Conservation (phyloP, 2,329 filamentous ascomycete genomes). For the Alternaria burnsii region DNA sequence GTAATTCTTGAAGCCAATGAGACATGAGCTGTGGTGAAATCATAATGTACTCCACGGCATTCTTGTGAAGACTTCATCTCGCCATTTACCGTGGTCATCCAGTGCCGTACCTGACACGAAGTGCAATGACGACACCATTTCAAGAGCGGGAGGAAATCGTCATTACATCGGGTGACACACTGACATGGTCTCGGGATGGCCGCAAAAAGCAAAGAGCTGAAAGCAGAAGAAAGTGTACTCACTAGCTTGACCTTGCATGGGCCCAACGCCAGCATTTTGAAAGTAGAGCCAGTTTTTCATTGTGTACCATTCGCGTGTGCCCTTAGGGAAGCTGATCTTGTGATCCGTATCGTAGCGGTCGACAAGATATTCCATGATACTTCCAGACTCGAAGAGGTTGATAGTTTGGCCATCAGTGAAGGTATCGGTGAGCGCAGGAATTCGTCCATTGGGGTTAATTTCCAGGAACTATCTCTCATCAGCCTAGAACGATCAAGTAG, state of each 20-base stretch:
- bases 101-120: background rate
- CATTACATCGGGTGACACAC: background rate
- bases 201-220: background rate
- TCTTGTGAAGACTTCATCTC: background rate
- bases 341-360: slow-evolving; percentile 82
- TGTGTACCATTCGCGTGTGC: slow-evolving; percentile 78
- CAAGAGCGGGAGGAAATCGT: background rate
- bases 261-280: slow-evolving; percentile 81
- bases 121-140: background rate
- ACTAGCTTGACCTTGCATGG: slow-evolving; percentile 79
- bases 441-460: slow-evolving; percentile 93
- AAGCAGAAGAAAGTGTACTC: slow-evolving; percentile 20
- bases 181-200: background rate
- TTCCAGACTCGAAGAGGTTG: slow-evolving; percentile 81
- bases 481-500: background rate
- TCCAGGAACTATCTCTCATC: slow-evolving; percentile 69
- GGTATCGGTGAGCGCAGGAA: slow-evolving; percentile 82
- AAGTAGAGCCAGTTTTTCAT: slow-evolving; percentile 74
- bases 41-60: background rate
- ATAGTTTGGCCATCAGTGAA: slow-evolving; percentile 77
- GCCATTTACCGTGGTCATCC: background rate
- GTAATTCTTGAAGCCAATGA: background rate
- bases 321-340: slow-evolving; percentile 81
- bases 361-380: slow-evolving; percentile 84
- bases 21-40: background rate